Conservation (phyloP, 2,329 filamentous ascomycete species). For the Aureobasidium zeae region DNA sequence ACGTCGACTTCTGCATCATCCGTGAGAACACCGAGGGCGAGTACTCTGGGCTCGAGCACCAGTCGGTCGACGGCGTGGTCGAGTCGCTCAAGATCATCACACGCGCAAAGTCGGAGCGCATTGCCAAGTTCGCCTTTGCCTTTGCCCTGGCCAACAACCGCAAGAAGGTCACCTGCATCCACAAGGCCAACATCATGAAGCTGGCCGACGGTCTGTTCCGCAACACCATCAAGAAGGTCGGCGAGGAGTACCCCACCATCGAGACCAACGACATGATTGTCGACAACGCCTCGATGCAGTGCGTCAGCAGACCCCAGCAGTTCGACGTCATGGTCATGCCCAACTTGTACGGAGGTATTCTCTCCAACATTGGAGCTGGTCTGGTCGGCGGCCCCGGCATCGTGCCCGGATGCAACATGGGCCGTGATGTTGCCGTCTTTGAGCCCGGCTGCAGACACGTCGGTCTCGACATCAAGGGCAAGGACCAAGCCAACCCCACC, state of each 20-base stretch:
- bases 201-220: conserved; percentile 97
- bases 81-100: conserved; percentile 99
- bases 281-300: conserved; percentile 99
- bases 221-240: conserved; percentile 87
- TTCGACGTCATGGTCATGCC: conserved; percentile 99
- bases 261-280: conserved; percentile 99
- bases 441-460: conserved; percentile 99
- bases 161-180: conserved; percentile 98
- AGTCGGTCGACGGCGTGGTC: conserved; percentile 90
- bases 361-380: conserved; percentile 97
- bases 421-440: conserved; percentile 93
- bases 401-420: conserved; percentile 99
- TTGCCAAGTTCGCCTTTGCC: conserved; percentile 96
- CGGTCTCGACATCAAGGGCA: conserved; percentile 98
- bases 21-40: conserved; percentile 99
- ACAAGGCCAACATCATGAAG: conserved; percentile 99
- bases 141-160: conserved; percentile 98
- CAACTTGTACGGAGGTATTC: conserved; percentile 96
- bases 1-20: conserved; percentile 98
- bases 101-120: conserved; percentile 96
- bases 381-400: conserved; percentile 95
- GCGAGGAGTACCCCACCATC: conserved; percentile 90
- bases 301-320: conserved; percentile 89
- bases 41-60: conserved; percentile 98
- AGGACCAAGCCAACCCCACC: conserved; percentile 97